Evolutionary conservation across 2,329 filamentous ascomycete genomes (phyloP).

Genomic region (Paecilomyces niveus): DNA sequence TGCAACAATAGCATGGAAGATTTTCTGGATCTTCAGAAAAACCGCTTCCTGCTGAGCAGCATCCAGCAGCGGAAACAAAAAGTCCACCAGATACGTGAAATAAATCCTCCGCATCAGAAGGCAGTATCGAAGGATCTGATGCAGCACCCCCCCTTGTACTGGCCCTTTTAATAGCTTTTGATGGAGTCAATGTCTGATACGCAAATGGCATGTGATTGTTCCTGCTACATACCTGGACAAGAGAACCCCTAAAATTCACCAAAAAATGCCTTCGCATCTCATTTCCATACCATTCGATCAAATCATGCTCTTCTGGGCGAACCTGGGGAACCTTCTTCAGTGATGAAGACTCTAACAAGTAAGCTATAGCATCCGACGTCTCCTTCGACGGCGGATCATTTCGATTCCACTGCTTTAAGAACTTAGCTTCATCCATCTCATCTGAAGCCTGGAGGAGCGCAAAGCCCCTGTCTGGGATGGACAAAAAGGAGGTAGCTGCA

Average conservation of each 20-base stretch:
- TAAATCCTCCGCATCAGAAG: constrained; percentile 31
- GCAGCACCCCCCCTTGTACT: constrained; percentile 18
- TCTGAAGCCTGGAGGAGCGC: constrained; percentile 16
- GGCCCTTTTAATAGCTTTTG: constrained; percentile 18
- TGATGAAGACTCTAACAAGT: constrained; percentile 19
- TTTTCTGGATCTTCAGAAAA: constrained; percentile 32
- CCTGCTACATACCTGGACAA: constrained; percentile 25
- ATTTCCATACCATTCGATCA: constrained; percentile 38
- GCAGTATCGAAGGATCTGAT: constrained; percentile 27
- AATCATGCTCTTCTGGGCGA: constrained; percentile 17
- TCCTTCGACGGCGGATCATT: constrained; percentile 20
- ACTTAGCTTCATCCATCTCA: constrained; percentile 18
- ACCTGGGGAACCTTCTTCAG: constrained; percentile 8
- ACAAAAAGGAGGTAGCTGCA: constrained; percentile 32
- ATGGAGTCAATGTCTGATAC: neutral
- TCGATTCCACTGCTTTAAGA: constrained; percentile 24
- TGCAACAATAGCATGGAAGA: constrained; percentile 41
- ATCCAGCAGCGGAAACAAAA: constrained; percentile 23
- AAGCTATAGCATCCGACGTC: constrained; percentile 24
- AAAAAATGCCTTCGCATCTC: constrained; percentile 38
- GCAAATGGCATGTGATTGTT: neutral
- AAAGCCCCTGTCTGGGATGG: constrained; percentile 29
- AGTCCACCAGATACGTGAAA: constrained; percentile 26
- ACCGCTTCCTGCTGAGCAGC: constrained; percentile 18
- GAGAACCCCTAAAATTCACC: constrained; percentile 24